Conservation (phyloP, 768 basidiomycete genomes). For the Auriscalpium orientale region DNA sequence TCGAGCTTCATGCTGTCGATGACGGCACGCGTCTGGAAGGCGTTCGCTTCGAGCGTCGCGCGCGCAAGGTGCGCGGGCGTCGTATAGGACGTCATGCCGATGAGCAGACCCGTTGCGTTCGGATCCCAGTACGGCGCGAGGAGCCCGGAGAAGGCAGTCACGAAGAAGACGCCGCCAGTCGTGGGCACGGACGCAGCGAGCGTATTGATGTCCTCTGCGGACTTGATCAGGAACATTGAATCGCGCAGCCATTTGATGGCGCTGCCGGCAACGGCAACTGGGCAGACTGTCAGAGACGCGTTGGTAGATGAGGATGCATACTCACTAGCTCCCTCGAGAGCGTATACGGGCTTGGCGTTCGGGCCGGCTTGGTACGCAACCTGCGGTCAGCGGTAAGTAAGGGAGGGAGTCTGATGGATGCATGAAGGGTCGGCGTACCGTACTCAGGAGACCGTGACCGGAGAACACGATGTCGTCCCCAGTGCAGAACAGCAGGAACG, state of each 20-base stretch:
- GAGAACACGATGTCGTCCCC: conserved; percentile 83
- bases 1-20: conserved; percentile 94
- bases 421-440: conserved; percentile 37
- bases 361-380: conserved; percentile 87
- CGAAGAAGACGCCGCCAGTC: conserved; percentile 91
- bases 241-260: conserved; percentile 97
- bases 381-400: conserved; percentile 28
- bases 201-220: conserved; percentile 77
- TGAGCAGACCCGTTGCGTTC: conserved; percentile 77
- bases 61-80: conserved; percentile 90
- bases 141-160: conserved; percentile 92
- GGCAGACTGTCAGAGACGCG: neutral
- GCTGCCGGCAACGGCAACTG: conserved; percentile 90
- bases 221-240: conserved; percentile 73
- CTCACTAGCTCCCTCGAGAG: conserved; percentile 88
- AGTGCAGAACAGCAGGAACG: conserved; percentile 93
- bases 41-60: conserved; percentile 92
- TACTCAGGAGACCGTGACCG: conserved; percentile 80
- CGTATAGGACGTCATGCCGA: conserved; percentile 83
- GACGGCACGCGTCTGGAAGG: conserved; percentile 92
- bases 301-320: neutral
- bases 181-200: conserved; percentile 71
- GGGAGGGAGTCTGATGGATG: too few relatives aligned
- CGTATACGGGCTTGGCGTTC: conserved; percentile 74
- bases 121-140: conserved; percentile 98